These are phyloP conservation scores for Lenzites betulinus DNA, from an alignment of 768 basidiomycete genomes.

Conservation along the genomic window DNA sequence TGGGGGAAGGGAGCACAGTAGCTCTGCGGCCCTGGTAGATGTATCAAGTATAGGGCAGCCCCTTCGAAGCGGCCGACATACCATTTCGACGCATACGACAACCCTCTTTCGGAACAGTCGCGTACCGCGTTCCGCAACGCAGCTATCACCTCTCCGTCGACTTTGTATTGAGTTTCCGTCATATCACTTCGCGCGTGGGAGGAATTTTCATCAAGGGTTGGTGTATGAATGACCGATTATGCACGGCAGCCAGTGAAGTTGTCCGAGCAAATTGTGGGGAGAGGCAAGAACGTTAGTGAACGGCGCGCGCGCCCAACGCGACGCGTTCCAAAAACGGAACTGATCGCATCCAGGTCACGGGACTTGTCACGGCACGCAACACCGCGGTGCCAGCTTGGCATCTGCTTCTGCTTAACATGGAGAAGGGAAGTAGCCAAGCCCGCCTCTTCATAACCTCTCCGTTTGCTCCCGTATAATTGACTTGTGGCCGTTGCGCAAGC, in stretches of 20 bases:
- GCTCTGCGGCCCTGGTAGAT: conserved; percentile 68
- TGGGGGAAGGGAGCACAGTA: conserved; percentile 60
- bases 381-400: conserved; percentile 12
- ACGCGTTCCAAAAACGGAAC: conserved; percentile 10
- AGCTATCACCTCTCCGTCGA: conserved; percentile 54
- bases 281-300: background rate
- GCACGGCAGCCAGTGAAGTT: background rate
- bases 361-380: background rate
- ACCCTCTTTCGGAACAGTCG: conserved; percentile 75
- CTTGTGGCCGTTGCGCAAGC: background rate
- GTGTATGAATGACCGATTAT: too few species aligned
- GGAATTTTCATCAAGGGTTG: background rate
- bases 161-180: conserved; percentile 18
- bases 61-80: conserved; percentile 33
- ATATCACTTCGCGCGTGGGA: background rate
- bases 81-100: conserved; percentile 78
- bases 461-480: background rate
- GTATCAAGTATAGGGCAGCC: background rate
- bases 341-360: background rate
- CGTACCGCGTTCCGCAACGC: conserved; percentile 63
- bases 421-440: background rate
- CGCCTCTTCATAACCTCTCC: background rate
- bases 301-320: conserved; percentile 1
- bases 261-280: too few species aligned
- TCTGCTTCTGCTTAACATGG: background rate